Evolutionary conservation across 106 monocot species (phyloP).

Genomic region (Phalaenopsis aphrodite): DNA sequence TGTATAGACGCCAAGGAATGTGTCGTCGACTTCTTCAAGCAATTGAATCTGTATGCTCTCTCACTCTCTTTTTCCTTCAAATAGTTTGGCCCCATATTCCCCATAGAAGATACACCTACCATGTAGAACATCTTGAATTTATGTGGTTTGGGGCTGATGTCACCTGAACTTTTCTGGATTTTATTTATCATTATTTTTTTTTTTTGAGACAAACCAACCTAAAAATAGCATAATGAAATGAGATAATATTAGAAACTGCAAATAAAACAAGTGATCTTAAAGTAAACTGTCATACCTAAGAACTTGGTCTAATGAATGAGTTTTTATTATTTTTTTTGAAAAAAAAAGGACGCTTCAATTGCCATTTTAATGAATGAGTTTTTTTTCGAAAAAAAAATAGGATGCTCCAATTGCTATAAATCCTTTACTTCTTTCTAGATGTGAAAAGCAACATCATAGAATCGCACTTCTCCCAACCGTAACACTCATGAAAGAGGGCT

Average conservation of each 20-base stretch:
- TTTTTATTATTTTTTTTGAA: background rate
- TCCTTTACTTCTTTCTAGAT: too few species aligned
- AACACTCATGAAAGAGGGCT: too few species aligned
- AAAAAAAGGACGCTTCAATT: background rate
- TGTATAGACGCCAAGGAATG: slow-evolving; percentile 89
- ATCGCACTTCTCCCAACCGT: too few species aligned
- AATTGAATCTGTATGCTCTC: slow-evolving; percentile 54
- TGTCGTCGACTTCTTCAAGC: slow-evolving; percentile 63
- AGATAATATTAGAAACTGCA: background rate
- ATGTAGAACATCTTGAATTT: background rate
- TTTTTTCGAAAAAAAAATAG: background rate
- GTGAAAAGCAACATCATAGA: too few species aligned
- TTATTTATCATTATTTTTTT: background rate
- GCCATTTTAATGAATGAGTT: background rate
- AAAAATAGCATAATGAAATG: background rate
- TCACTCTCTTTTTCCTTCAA: background rate
- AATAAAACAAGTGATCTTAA: background rate
- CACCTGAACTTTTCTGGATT: background rate
- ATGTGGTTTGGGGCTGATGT: background rate
- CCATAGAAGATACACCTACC: background rate
- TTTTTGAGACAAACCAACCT: background rate
- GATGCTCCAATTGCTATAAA: too few species aligned
- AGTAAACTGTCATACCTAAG: background rate
- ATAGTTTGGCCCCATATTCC: background rate
- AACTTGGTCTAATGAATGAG: background rate